These are phyloP conservation scores for Hypoxylon subgilvum DNA, from an alignment of 495 filamentous ascomycete species.

Conservation along the genomic window DNA sequence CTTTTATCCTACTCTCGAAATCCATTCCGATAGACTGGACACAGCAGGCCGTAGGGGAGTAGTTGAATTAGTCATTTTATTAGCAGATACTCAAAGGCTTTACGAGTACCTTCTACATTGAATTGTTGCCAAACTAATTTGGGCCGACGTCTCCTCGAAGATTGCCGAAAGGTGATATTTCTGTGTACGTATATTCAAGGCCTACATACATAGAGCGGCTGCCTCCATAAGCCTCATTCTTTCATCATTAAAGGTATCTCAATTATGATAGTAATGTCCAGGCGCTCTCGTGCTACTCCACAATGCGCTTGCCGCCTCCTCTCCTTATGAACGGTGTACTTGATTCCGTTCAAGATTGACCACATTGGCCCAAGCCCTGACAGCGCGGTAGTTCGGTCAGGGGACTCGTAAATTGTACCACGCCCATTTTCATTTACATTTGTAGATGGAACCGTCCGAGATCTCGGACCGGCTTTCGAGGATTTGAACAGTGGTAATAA, in stretches of 20 bases:
- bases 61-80: no score
- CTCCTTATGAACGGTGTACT: conserved; percentile 7
- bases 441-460: conserved; percentile 4
- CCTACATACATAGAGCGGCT: conserved; percentile 2
- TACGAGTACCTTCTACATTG: no score
- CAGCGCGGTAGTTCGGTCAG: no score
- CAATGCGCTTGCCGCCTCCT: background rate
- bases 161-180: no score
- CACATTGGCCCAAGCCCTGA: background rate
- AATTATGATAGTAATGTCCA: conserved; percentile 16
- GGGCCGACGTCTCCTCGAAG: no score
- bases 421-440: conserved; percentile 1
- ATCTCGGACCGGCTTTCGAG: conserved; percentile 8
- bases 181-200: conserved; percentile 20
- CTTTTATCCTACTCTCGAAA: no score
- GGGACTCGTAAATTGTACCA: no score
- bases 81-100: no score
- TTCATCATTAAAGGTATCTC: conserved; percentile 18
- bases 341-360: background rate
- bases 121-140: no score
- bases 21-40: no score
- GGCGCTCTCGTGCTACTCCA: background rate
- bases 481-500: conserved; percentile 16
- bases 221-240: conserved; percentile 9
- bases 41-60: no score